phyloP scores from a whole-genome alignment of 73 alveolate genomes.

The Chromera velia region DNA sequence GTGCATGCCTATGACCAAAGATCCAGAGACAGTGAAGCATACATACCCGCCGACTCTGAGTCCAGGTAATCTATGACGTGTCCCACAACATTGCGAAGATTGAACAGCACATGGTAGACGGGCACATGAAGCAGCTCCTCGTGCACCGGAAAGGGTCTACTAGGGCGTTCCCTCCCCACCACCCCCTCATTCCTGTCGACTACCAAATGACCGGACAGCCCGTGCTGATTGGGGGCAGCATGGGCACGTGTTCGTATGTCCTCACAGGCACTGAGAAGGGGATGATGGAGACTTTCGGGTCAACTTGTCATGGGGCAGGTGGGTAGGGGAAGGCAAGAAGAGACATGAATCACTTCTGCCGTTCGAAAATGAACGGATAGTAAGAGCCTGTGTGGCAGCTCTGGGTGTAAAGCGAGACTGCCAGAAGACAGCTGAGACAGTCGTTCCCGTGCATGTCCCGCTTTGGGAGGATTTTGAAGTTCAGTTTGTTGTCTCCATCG shows the following conservation, averaged over 20 bases:
- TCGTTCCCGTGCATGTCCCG: no score
- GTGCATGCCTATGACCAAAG: no score
- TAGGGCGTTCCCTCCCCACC: constrained; percentile 46
- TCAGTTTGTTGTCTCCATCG: no score
- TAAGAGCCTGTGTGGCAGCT: no score
- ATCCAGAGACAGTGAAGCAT: no score
- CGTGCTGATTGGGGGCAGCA: constrained; percentile 38
- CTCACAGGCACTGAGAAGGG: constrained; percentile 42
- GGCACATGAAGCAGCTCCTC: constrained; percentile 21
- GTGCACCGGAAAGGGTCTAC: constrained; percentile 45
- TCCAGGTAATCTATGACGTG: constrained; percentile 7
- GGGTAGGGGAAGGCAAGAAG: no score
- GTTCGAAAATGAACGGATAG: no score
- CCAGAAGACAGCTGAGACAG: no score
- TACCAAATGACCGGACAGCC: constrained; percentile 46
- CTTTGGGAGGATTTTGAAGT: no score
- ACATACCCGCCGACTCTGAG: no score
- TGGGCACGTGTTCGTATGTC: constrained; percentile 45
- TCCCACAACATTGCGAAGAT: constrained; percentile 44
- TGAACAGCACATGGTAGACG: constrained; percentile 24
- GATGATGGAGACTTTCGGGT: constrained; percentile 41
- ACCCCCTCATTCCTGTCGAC: constrained; percentile 39
- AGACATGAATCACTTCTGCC: no score
- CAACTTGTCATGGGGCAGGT: constrained; percentile 45
- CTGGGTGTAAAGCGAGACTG: no score